Evolutionary conservation across 371 early-diverging fungal genomes (phyloP), one percentile per base, ranked within the genome.

Genomic region (Mucor racemosus): DNA sequence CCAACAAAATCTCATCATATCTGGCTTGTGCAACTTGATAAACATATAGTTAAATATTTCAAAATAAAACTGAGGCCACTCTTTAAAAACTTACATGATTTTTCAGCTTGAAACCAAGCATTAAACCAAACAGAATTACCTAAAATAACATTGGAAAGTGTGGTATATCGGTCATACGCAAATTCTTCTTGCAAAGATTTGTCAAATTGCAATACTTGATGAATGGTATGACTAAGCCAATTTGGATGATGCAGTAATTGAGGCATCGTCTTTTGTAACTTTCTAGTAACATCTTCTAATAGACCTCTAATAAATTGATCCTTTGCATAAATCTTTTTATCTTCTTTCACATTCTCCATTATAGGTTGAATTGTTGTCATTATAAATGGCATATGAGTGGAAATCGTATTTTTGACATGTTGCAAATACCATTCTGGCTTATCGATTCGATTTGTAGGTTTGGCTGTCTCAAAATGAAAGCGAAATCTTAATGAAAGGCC

Each of bases 391-490:
- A 76, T 53, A 58, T 77, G 85, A 0, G 73, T 62, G 1, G 75
- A 50, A 41, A 92, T 84, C 39, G 86, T 79, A 26, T 81, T 85
- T 56, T 91, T 80, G n/a, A 90, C 77, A 60, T 91, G 90, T 2
- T 86, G 82, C 39, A 95, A 77, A 68, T 89, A 91, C 19, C 42
- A 38, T 38, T 33, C 48, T 78, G 83, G 88, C 79, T 92, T 94
- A 68, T 95, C 95, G 1, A 90, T 76, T 35, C 94, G 86, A 66
- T 92, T 94, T 0, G 95, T 95, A 3, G 90, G 87, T 41, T 91
- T 81, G 19, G 84, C 82, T 6, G 90, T 87, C 50, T 90, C 91
- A 72, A 95, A 95, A 71, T 95, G 94, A 62, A 84, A 95, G 60
- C 85, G 78, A 79, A 94, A 93, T 54, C 93, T 79, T 26, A 91